Evolutionary conservation across 2,329 filamentous ascomycete genomes (phyloP), one percentile per base, ranked within the genome.

Genomic region (Arthrobotrys megalospora): DNA sequence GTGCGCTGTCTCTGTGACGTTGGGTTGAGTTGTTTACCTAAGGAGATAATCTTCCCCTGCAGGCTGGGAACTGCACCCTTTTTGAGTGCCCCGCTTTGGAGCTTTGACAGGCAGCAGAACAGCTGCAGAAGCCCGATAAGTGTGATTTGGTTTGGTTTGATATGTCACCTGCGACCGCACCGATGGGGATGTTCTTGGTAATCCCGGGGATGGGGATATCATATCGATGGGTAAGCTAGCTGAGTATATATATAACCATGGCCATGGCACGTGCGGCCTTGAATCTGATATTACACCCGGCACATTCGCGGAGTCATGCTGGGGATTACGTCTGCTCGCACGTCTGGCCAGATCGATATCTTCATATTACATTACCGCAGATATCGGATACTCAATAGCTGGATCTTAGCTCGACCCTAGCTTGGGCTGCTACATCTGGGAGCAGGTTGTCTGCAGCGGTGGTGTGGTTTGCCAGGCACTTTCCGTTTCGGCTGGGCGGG

Each of bases 11-110:
- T 43, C 60, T 53, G 68, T 41, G 66, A 60, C 34, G 65, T 62
- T 70, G 66, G 62, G 66, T 52, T 70, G 66, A 70, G 66, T 52
- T 60, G 66, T 70, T 70, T 70, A 69, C 53, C 34, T 60, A 60
- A 60, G 36, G 19, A 43, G 14, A 5, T 11, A 32, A 19, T 12
- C 11, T 52, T 32, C 65, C 38, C 65, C 65, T 47, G 50, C 64
- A 67, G 34, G 16, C 52, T 41, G 50, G 12, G 43, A 34, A 55
- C 52, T 41, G 53, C 53, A 60, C 55, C 55, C 55, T 60, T 60
- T 43, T 60, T 43, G 55, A 60, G 34, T 60, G 55, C 55, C 55
- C 55, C 55, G 55, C 55, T 60, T 43, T 60, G 55, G 21, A 43
- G n/a, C 34, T 38, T 58, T 58, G 52, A 58, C 52, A 58, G 52